Percentiles rank a stretch among this genome's conserved stretches.
Conservation (phyloP, 129 eudicot genomes). For the Silybum marianum region DNA sequence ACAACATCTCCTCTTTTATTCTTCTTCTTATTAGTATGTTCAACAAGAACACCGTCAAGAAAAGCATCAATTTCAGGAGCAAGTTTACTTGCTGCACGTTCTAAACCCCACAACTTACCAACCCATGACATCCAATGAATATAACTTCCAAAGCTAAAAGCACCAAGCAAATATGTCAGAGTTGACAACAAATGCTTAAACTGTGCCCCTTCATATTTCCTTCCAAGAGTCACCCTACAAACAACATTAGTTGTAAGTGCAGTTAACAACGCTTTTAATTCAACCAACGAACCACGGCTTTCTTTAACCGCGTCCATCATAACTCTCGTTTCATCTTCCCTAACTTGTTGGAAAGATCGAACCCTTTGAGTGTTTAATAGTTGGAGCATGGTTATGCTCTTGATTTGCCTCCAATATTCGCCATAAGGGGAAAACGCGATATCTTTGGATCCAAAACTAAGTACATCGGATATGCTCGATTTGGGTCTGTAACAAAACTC, state of each 20-base stretch:
- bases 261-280: neutral
- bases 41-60: neutral
- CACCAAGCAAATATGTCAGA: neutral
- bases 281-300: neutral
- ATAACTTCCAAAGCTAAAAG: conserved; percentile 21
- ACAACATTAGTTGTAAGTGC: neutral
- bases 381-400: neutral
- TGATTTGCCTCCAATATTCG: neutral
- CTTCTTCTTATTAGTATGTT: conserved; percentile 5
- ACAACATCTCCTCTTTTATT: neutral
- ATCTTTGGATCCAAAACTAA: neutral
- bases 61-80: conserved; percentile 12
- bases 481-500: neutral
- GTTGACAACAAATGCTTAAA: neutral
- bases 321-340: neutral
- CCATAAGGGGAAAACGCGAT: neutral
- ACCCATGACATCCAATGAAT: conserved; percentile 49
- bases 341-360: neutral
- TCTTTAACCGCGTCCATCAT: neutral
- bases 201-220: neutral
- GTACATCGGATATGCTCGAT: neutral
- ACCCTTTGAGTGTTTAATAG: neutral
- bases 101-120: conserved; percentile 34
- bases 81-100: conserved; percentile 30
- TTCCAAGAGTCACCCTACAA: neutral